Percentiles rank a stretch among this genome's conserved stretches.
phyloP scores from a whole-genome alignment of 179 eudicot genomes.

The Drosera spatulata region DNA sequence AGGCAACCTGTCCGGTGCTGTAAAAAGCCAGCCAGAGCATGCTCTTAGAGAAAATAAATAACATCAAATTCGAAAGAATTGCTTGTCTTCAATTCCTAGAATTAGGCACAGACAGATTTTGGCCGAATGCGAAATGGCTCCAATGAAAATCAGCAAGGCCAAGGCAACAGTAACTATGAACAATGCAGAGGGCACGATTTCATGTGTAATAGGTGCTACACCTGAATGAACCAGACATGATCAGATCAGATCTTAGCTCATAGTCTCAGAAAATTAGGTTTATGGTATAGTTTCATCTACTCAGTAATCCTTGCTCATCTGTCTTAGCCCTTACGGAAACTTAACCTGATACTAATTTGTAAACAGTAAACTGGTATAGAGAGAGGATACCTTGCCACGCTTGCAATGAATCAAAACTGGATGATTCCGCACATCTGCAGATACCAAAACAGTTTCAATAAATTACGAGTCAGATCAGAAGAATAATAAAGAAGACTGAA shows the following conservation, averaged over 20 bases:
- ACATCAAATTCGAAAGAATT: not conserved
- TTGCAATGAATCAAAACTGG: slow-evolving; percentile 85
- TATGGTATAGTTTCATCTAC: too few relatives aligned
- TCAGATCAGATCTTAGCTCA: too few relatives aligned
- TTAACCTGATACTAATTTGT: too few relatives aligned
- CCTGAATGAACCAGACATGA: not conserved
- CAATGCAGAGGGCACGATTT: too few relatives aligned
- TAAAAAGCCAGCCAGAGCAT: slow-evolving; percentile 3
- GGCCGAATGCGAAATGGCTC: too few relatives aligned
- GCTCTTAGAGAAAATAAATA: not conserved
- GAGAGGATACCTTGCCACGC: slow-evolving; percentile 57
- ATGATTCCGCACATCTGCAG: slow-evolving; percentile 61
- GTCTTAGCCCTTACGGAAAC: too few relatives aligned
- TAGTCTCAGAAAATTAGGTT: too few relatives aligned
- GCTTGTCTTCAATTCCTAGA: not conserved
- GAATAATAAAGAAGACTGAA: not conserved
- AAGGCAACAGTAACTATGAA: too few relatives aligned
- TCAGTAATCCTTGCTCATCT: too few relatives aligned
- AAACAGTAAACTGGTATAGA: not conserved
- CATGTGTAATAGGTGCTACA: not conserved
- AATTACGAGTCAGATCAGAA: not conserved
- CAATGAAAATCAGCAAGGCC: too few relatives aligned
- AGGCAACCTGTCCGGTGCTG: slow-evolving; percentile 51
- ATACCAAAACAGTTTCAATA: slow-evolving; percentile 5
- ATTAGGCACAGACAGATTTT: too few relatives aligned